These are phyloP conservation scores for Lycium barbarum DNA, from an alignment of 257 asterid genomes.

Conservation along the genomic window DNA sequence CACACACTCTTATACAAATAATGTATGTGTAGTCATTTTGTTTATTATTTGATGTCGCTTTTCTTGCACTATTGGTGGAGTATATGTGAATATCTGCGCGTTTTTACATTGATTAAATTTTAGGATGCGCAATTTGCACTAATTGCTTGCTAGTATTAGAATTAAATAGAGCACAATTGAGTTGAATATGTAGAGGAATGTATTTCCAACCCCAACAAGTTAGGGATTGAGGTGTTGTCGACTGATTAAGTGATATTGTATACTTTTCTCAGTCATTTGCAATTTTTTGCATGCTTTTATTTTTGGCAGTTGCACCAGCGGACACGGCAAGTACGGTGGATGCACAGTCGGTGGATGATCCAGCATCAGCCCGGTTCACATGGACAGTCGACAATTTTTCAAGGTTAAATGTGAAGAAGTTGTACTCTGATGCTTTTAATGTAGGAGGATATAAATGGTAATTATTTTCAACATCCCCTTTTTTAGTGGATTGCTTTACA, in stretches of 20 bases:
- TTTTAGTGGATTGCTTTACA: constrained; percentile 13
- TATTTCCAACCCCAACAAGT: neutral
- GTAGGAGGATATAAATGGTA: constrained; percentile 79
- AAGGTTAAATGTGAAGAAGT: constrained; percentile 65
- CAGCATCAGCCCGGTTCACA: constrained; percentile 70
- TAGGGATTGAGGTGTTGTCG: neutral
- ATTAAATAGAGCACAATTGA: constrained; percentile 2
- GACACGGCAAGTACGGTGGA: constrained; percentile 57
- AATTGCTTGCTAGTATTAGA: neutral
- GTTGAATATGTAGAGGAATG: neutral
- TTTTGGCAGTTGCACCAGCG: constrained; percentile 53
- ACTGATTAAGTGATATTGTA: constrained; percentile 25
- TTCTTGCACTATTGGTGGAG: neutral
- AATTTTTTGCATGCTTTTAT: neutral
- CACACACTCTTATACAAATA: neutral
- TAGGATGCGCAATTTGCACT: neutral
- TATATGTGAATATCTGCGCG: neutral
- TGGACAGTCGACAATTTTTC: constrained; percentile 71
- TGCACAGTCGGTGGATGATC: constrained; percentile 58
- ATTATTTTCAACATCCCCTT: constrained; percentile 18
- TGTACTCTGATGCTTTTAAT: constrained; percentile 60
- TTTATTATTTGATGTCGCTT: neutral
- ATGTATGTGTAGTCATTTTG: constrained; percentile 3
- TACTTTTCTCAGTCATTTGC: neutral
- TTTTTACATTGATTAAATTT: neutral